Conservation (phyloP, 352 stramenopile genomes). For the Pythium volutum region DNA sequence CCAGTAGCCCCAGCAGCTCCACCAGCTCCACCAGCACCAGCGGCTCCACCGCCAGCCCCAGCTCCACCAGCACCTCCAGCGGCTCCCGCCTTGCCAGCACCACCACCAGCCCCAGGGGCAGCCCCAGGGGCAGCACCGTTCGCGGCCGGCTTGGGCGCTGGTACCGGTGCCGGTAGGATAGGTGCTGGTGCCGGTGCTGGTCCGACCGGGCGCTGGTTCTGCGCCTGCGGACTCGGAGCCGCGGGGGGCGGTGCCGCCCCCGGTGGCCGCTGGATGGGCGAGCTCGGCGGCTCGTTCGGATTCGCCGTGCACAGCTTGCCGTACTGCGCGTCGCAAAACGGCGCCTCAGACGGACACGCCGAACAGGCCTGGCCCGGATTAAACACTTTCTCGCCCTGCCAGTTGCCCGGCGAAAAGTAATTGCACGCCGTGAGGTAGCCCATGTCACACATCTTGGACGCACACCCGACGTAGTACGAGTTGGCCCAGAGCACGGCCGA, state of each 20-base stretch:
- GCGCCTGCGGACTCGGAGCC: conserved; percentile 4
- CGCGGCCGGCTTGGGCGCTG: conserved; percentile 13
- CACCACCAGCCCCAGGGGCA: too few species aligned
- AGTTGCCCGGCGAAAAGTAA: conserved; percentile 38
- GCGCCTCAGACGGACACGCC: conserved; percentile 29
- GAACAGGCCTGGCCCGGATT: conserved; percentile 33
- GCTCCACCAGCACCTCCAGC: too few species aligned
- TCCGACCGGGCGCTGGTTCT: conserved; percentile 12
- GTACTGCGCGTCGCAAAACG: conserved; percentile 27
- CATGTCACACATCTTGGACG: conserved; percentile 32
- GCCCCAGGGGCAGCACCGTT: too few species aligned
- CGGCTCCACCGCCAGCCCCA: too few species aligned
- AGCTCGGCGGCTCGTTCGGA: neutral
- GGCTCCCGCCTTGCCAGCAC: too few species aligned
- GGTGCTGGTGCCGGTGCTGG: conserved; percentile 7
- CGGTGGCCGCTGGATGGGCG: neutral
- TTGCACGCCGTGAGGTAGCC: conserved; percentile 41
- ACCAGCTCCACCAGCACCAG: too few species aligned
- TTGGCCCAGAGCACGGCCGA: conserved; percentile 42
- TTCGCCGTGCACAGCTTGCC: conserved; percentile 33
- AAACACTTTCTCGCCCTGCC: conserved; percentile 31
- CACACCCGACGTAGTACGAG: conserved; percentile 34
- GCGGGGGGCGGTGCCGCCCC: conserved; percentile 11
- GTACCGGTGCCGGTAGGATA: neutral
- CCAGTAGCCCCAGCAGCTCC: too few species aligned